A percentile compares a stretch with the other conserved stretches of the same genome.
These are phyloP conservation scores for Starmerella kuoi DNA, from an alignment of 805 yeast genomes.

Conservation along the genomic window DNA sequence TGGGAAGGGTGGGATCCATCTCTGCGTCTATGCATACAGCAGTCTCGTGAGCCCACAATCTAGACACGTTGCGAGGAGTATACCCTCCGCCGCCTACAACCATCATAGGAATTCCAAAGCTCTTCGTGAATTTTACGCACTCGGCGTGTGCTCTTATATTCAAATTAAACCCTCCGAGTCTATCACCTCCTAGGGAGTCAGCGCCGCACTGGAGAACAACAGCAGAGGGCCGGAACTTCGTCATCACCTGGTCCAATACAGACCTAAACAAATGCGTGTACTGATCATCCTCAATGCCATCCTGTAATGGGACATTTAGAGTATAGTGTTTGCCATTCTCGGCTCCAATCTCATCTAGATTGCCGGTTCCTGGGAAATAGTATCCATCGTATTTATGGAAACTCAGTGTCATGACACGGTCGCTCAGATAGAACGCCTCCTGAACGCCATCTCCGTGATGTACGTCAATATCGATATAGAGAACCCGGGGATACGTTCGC, in stretches of 20 bases:
- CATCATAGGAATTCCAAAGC: slow-evolving; percentile 79
- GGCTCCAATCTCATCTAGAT: slow-evolving; percentile 69
- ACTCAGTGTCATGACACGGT: slow-evolving; percentile 79
- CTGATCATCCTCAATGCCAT: slow-evolving; percentile 87
- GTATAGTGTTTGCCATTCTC: slow-evolving; percentile 75
- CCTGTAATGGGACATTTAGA: slow-evolving; percentile 75
- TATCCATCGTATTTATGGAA: slow-evolving; percentile 84
- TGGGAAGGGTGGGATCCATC: slow-evolving; percentile 65
- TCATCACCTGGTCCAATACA: slow-evolving; percentile 78
- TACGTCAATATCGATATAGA: slow-evolving; percentile 79
- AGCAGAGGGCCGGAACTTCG: slow-evolving; percentile 83
- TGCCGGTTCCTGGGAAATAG: slow-evolving; percentile 90
- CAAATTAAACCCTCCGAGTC: slow-evolving; percentile 89
- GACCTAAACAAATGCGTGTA: slow-evolving; percentile 50
- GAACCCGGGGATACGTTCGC: slow-evolving; percentile 71
- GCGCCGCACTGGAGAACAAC: slow-evolving; percentile 98
- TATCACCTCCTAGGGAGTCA: slow-evolving; percentile 89
- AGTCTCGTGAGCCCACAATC: slow-evolving; percentile 91
- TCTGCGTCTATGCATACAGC: slow-evolving; percentile 72
- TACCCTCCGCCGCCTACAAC: slow-evolving; percentile 98
- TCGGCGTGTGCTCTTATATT: slow-evolving; percentile 93
- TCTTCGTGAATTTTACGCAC: slow-evolving; percentile 77
- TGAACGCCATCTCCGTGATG: slow-evolving; percentile 96
- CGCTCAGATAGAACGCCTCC: slow-evolving; percentile 86
- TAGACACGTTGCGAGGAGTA: slow-evolving; percentile 91